phyloP scores from a whole-genome alignment of 495 filamentous ascomycete genomes.

The Podospora anserina region DNA sequence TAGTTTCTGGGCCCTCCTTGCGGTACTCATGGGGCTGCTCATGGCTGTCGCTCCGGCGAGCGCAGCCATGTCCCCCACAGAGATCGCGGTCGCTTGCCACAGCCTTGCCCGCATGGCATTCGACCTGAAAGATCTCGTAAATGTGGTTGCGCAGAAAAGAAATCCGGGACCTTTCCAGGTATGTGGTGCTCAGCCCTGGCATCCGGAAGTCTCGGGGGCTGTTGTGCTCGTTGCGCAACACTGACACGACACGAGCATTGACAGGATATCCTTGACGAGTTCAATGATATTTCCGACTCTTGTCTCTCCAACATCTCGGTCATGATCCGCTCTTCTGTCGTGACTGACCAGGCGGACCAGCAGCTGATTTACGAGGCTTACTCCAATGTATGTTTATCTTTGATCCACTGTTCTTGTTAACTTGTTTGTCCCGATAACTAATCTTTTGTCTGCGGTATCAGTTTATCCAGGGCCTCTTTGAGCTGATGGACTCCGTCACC shows the following conservation, averaged over 20 bases:
- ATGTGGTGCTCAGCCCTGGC: not conserved
- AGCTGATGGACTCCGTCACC: slow-evolving; percentile 22
- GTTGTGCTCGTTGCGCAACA: not conserved
- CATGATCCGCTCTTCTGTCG: slow-evolving; percentile 24
- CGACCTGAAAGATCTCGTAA: slow-evolving; percentile 25
- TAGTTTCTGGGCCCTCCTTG: slow-evolving; percentile 3
- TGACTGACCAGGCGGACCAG: slow-evolving; percentile 18
- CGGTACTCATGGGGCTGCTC: slow-evolving; percentile 14
- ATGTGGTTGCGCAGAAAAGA: slow-evolving; percentile 14
- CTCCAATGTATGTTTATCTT: slow-evolving; percentile 17
- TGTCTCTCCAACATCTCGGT: slow-evolving; percentile 27
- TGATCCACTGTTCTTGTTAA: not conserved
- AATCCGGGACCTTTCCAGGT: slow-evolving; percentile 27
- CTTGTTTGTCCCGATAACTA: not conserved
- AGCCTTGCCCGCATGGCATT: slow-evolving; percentile 27
- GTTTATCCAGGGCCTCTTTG: slow-evolving; percentile 26
- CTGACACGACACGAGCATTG: not conserved
- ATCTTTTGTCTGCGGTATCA: not conserved
- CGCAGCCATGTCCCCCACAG: slow-evolving; percentile 23
- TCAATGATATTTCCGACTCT: slow-evolving; percentile 26
- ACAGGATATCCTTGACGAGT: slow-evolving; percentile 28
- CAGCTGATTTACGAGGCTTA: slow-evolving; percentile 25
- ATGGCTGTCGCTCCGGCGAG: slow-evolving; percentile 7
- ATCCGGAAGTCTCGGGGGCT: not conserved
- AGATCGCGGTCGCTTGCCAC: slow-evolving; percentile 22